A percentile compares a stretch with the other conserved stretches of the same genome.
Conservation (phyloP, 2,329 filamentous ascomycete species). For the Botrytis galanthina region DNA sequence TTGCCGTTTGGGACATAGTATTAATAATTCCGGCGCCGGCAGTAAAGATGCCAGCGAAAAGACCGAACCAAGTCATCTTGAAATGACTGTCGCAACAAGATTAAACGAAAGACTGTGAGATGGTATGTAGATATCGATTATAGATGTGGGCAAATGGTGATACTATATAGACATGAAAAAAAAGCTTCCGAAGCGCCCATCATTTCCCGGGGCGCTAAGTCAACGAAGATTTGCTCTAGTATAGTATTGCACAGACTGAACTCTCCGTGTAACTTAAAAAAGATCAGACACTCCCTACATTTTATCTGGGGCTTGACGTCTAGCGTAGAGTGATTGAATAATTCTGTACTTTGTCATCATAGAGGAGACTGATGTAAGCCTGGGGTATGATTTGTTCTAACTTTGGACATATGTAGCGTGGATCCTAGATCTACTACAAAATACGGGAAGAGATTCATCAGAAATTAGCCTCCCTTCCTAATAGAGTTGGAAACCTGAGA, state of each 20-base stretch:
- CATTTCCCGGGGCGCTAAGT: neutral
- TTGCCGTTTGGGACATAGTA: neutral
- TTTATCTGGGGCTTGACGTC: neutral
- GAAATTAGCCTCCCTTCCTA: neutral
- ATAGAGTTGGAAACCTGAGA: neutral
- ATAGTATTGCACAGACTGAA: conserved; percentile 3
- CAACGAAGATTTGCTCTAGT: neutral
- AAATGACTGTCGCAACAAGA: neutral
- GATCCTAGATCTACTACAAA: neutral
- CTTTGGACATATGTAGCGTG: neutral
- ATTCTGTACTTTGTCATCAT: neutral
- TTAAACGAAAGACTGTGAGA: neutral
- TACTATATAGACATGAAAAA: conserved; percentile 7
- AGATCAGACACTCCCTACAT: neutral
- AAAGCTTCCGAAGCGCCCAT: neutral
- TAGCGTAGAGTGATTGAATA: neutral
- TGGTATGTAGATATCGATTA: neutral
- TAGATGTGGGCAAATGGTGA: neutral
- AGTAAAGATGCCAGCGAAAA: neutral
- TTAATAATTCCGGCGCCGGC: neutral
- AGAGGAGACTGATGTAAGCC: neutral
- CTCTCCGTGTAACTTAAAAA: neutral
- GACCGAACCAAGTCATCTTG: neutral
- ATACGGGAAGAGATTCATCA: neutral
- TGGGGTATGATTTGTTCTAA: neutral